Evolutionary conservation across 371 early-diverging fungal genomes (phyloP), one percentile per base, ranked within the genome.

Genomic region (Funneliformis caledonium): DNA sequence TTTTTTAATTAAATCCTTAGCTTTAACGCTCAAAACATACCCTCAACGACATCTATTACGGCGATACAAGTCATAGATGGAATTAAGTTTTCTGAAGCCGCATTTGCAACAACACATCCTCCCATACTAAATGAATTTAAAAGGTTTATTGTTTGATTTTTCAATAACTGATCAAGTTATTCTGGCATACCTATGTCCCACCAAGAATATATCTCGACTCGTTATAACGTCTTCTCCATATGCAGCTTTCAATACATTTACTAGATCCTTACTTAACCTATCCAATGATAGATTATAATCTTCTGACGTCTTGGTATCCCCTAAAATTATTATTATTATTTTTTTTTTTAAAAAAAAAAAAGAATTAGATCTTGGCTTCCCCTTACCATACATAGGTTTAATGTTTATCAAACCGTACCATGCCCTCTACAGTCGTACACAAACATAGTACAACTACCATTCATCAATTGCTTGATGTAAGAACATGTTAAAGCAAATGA

Each of bases 41-140:
- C 97, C 88, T 97, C 98, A 8, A 97, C 97, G 9, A 97, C 96
- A 86, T 97, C 98, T 48, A 97, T 76, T 0, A 96, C 93, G 10
- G 88, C 91, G 1, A 96, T 88, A 0, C 96, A 97, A 5, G 91
- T 81, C 0, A 96, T 82, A 56, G 91, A 90, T 33, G 86, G 84
- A 12, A 95, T 83, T 72, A 85, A 76, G 52, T 85, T 78, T 14
- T 86, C 85, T 11, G 88, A 82, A 0, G 94, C 94, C 10, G 90
- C 93, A 82, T 95, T 91, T 0, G 93, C 93, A 1, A 95, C 94
- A 2, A 97, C 94, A 1, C 96, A 90, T 5, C 96, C 98, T 45
- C 98, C 98, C 94, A 97, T 93, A 85, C 96, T 96, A 83, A 82
- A 78, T 0, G 83, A 81, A 83, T 59, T 26, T 72, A 81, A 10